Percentiles rank a stretch among this genome's conserved stretches.
Evolutionary conservation across 371 early-diverging fungal species (phyloP).

Genomic region (Mortierella sp.): DNA sequence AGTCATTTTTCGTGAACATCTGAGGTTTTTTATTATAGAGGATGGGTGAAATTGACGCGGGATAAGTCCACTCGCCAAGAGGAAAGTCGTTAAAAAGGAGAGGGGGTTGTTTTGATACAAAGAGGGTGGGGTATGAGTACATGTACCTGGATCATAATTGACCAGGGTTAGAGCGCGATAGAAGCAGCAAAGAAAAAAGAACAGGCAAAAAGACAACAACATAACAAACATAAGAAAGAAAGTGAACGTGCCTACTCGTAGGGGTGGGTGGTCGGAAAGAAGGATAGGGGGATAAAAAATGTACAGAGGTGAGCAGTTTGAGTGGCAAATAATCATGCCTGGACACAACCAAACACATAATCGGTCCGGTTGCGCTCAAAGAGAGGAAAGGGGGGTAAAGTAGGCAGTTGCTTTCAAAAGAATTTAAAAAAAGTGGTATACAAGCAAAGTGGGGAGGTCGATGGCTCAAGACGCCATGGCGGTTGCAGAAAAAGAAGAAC

Average conservation of each 20-base stretch:
- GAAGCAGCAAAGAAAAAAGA: slow-evolving; percentile 12
- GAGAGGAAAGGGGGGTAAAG: slow-evolving; percentile 9
- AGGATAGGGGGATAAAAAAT: slow-evolving; percentile 12
- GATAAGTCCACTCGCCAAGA: slow-evolving; percentile 14
- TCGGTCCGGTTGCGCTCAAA: slow-evolving; percentile 22
- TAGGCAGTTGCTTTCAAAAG: slow-evolving; percentile 2
- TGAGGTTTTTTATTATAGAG: background rate
- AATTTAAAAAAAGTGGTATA: slow-evolving; percentile 6
- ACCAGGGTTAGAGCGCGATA: slow-evolving; percentile 19
- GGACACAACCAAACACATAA: background rate
- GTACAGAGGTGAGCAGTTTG: slow-evolving; percentile 35
- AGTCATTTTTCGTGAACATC: background rate
- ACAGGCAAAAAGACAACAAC: background rate
- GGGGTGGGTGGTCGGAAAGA: slow-evolving; percentile 10
- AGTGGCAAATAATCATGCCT: slow-evolving; percentile 55
- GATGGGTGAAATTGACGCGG: background rate
- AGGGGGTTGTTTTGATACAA: slow-evolving; percentile 31
- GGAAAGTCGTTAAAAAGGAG: slow-evolving; percentile 7
- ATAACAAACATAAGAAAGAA: slow-evolving; percentile 12
- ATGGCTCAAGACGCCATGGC: slow-evolving; percentile 15
- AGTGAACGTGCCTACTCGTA: background rate
- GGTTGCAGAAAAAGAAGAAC: background rate
- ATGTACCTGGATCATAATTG: slow-evolving; percentile 41
- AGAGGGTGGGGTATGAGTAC: slow-evolving; percentile 18
- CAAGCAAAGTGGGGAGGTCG: slow-evolving; percentile 20